These are phyloP conservation scores for Lentinula novae-zelandiae DNA, from an alignment of 1,284 basidiomycete species.

Conservation along the genomic window DNA sequence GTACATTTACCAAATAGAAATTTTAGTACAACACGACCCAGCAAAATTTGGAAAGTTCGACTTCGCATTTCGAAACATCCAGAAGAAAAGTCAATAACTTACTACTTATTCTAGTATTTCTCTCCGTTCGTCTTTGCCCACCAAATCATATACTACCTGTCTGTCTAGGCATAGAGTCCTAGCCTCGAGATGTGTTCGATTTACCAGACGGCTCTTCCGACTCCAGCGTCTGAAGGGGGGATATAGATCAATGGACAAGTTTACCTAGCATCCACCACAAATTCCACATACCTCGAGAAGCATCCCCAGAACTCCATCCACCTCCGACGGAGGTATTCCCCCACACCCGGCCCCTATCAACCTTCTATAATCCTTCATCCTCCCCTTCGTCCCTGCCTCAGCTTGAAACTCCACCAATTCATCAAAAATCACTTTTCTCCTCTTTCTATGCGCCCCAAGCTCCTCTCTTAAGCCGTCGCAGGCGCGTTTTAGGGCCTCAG, in stretches of 20 bases:
- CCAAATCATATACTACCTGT: too few relatives aligned
- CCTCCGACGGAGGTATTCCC: slow-evolving; percentile 80
- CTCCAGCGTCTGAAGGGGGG: slow-evolving; percentile 55
- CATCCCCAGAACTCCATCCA: slow-evolving; percentile 81
- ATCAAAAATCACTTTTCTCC: slow-evolving; percentile 69
- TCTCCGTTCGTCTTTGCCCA: not conserved
- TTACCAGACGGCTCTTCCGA: slow-evolving; percentile 52
- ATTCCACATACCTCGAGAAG: slow-evolving; percentile 67
- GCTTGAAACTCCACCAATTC: slow-evolving; percentile 78
- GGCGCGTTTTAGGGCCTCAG: slow-evolving; percentile 52
- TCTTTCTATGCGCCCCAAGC: slow-evolving; percentile 60
- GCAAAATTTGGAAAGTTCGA: too few relatives aligned
- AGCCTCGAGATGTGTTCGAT: slow-evolving; percentile 8
- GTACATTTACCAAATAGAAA: too few relatives aligned
- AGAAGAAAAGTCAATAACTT: not conserved
- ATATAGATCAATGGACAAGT: not conserved
- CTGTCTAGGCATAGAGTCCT: not conserved
- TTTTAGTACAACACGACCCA: not conserved
- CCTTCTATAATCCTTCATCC: slow-evolving; percentile 84
- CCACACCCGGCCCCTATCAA: slow-evolving; percentile 87
- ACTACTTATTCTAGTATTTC: not conserved
- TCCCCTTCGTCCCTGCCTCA: slow-evolving; percentile 84
- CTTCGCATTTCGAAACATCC: too few relatives aligned
- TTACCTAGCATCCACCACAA: not conserved
- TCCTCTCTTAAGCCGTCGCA: slow-evolving; percentile 65